These are phyloP conservation scores for Ophiostoma sp. DNA, from an alignment of 2,329 filamentous ascomycete genomes.

Conservation along the genomic window DNA sequence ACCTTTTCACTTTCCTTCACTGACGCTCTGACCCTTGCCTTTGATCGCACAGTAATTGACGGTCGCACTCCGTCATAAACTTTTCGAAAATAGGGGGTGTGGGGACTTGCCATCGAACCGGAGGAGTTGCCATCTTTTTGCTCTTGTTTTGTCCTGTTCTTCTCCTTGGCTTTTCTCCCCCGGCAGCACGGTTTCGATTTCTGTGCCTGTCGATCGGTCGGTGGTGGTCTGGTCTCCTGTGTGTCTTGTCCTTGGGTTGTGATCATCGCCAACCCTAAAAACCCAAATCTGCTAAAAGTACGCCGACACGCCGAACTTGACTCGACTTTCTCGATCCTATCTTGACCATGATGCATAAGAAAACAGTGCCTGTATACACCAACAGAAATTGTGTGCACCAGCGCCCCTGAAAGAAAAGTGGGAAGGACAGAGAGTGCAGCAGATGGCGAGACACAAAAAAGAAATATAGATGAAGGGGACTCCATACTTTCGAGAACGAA, in stretches of 20 bases:
- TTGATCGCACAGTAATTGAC: not conserved
- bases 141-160: not conserved
- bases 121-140: conserved; percentile 6
- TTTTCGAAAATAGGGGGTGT: conserved; percentile 10
- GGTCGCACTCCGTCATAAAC: not conserved
- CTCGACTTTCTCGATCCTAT: not conserved
- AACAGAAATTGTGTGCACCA: not conserved
- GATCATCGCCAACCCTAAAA: not conserved
- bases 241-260: not conserved
- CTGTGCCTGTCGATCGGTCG: not conserved
- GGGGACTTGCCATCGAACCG: conserved; percentile 6
- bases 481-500: not conserved
- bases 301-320: not conserved
- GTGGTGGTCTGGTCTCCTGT: not conserved
- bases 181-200: not conserved
- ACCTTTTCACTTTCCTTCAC: not conserved
- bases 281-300: not conserved
- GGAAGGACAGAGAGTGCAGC: conserved; percentile 7
- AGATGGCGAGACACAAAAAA: conserved; percentile 3
- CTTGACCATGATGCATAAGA: not conserved
- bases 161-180: not conserved
- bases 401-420: conserved; percentile 17
- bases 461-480: not conserved
- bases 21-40: conserved; percentile 5
- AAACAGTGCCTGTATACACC: not conserved